These are phyloP conservation scores for Bryum argenteum DNA, from an alignment of 225 moss, liverwort and hornwort species.

Conservation along the genomic window DNA sequence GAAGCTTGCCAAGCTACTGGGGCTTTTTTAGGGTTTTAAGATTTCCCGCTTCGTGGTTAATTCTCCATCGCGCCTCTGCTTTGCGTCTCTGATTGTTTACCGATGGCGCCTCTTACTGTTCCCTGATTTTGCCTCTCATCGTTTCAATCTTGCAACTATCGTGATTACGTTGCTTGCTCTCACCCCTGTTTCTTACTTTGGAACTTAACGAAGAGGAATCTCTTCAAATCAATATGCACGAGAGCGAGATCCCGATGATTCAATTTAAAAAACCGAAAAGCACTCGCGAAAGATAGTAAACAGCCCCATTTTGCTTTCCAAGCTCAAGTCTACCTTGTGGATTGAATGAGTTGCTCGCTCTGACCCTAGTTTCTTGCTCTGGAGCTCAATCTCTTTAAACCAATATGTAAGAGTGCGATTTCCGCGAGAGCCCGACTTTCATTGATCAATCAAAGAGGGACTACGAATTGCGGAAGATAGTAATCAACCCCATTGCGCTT, in stretches of 20 bases:
- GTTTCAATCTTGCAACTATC: no score
- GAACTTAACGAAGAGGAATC: not conserved
- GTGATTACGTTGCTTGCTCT: not conserved
- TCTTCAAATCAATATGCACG: not conserved
- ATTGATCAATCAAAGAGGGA: not conserved
- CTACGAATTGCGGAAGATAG: no score
- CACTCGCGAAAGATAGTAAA: not conserved
- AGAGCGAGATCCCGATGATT: not conserved
- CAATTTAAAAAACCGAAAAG: not conserved
- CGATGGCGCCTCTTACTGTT: no score
- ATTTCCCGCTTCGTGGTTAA: no score
- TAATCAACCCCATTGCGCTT: not conserved
- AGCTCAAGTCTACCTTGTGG: not conserved
- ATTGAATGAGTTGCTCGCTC: slow-evolving; percentile 6
- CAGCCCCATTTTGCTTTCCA: not conserved
- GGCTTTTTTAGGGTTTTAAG: slow-evolving; percentile 11
- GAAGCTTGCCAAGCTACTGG: not conserved
- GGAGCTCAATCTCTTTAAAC: not conserved
- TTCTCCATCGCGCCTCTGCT: no score
- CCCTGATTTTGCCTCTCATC: no score
- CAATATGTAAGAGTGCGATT: not conserved
- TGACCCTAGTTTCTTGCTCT: not conserved
- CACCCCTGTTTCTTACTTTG: not conserved
- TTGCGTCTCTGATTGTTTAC: no score
- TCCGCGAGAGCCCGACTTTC: not conserved